Percentiles rank a stretch among this genome's conserved stretches.
Evolutionary conservation across 1,284 basidiomycete genomes (phyloP).

Genomic region (Wolfiporia cocos): DNA sequence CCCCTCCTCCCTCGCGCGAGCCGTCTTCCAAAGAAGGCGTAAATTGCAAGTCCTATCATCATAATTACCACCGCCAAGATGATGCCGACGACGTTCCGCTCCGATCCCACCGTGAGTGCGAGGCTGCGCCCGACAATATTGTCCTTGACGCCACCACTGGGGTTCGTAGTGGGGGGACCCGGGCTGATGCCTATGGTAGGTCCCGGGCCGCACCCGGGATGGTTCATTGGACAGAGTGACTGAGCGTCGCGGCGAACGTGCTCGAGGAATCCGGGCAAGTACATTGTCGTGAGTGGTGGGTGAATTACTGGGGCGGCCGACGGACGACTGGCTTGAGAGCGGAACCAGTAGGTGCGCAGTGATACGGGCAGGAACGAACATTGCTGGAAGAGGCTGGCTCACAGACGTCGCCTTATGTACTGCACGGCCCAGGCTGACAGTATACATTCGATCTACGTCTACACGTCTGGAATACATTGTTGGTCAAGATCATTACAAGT

Average conservation of each 20-base stretch:
- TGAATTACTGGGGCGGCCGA: not conserved
- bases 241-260: not conserved
- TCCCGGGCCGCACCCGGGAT: conserved; percentile 11
- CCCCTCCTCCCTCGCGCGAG: too few relatives aligned
- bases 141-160: too few relatives aligned
- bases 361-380: too few relatives aligned
- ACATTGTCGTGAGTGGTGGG: not conserved
- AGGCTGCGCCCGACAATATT: conserved; percentile 15
- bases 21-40: conserved; percentile 23
- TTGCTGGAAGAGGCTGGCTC: too few relatives aligned
- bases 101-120: not conserved
- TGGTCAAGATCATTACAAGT: not conserved
- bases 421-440: conserved; percentile 2
- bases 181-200: conserved; percentile 8
- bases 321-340: too few relatives aligned
- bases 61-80: conserved; percentile 24
- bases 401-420: too few relatives aligned
- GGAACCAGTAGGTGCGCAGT: too few relatives aligned
- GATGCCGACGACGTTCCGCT: conserved; percentile 25
- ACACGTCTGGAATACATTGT: conserved; percentile 3
- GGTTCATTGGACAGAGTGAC: conserved; percentile 5
- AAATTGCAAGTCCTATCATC: conserved; percentile 21
- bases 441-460: conserved; percentile 2
- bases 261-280: not conserved
- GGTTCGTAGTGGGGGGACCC: not conserved